phyloP scores from a whole-genome alignment of 75 land plant genomes.

The Cupressus sempervirens region DNA sequence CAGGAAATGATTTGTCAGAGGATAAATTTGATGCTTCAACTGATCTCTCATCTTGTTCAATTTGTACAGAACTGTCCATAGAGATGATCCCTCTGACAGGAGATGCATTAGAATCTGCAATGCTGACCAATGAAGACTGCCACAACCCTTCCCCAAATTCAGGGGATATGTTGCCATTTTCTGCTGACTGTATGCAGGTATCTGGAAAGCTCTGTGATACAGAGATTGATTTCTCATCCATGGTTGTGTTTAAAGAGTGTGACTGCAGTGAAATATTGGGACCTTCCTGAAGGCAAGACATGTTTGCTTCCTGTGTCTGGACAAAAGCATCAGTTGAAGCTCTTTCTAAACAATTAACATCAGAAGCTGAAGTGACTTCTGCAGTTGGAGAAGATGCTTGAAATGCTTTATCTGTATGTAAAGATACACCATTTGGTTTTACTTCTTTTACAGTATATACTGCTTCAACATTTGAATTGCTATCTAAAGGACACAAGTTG shows the following conservation, averaged over 20 bases:
- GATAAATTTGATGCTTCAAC: neutral
- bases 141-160: neutral
- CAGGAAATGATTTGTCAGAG: neutral
- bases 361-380: neutral
- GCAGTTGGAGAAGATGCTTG: neutral
- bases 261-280: neutral
- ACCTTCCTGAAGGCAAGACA: neutral
- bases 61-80: neutral
- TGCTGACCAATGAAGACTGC: neutral
- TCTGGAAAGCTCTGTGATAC: neutral
- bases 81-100: neutral
- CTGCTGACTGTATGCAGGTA: neutral
- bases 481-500: neutral
- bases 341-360: neutral
- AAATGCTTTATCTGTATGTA: constrained; percentile 1
- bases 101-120: neutral
- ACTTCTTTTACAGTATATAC: neutral
- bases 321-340: neutral
- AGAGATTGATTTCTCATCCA: neutral
- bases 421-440: constrained; percentile 5
- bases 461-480: neutral
- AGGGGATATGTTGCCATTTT: neutral
- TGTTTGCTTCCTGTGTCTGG: neutral
- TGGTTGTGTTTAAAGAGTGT: neutral
- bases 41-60: neutral